phyloP scores from a whole-genome alignment of 1,139 yeast genomes.

The Diutina ranongensis region DNA sequence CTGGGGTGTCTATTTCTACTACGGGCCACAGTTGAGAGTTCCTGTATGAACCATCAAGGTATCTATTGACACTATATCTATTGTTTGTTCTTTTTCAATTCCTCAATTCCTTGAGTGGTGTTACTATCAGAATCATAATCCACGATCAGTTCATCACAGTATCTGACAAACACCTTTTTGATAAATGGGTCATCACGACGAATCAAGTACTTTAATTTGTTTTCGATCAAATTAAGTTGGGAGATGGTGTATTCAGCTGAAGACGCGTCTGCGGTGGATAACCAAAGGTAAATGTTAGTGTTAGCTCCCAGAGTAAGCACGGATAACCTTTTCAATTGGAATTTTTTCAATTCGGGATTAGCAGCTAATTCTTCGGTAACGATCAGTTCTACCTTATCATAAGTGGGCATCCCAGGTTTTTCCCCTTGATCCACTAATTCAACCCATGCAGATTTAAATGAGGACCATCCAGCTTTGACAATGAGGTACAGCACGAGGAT shows the following conservation, averaged over 20 bases:
- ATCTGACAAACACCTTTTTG: slow-evolving; percentile 1
- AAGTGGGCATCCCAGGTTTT: slow-evolving; percentile 12
- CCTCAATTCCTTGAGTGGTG: slow-evolving; percentile 3
- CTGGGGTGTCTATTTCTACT: too few relatives aligned
- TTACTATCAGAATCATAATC: slow-evolving; percentile 3
- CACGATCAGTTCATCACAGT: neutral
- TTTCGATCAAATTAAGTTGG: slow-evolving; percentile 5
- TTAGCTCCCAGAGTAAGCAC: slow-evolving; percentile 70
- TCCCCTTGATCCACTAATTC: slow-evolving; percentile 63
- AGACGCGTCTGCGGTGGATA: neutral
- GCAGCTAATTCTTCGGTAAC: slow-evolving; percentile 9
- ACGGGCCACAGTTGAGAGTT: too few relatives aligned
- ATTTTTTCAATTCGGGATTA: slow-evolving; percentile 8
- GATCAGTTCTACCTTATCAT: slow-evolving; percentile 9
- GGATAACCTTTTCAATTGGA: slow-evolving; percentile 33
- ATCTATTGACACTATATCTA: neutral
- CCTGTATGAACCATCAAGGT: neutral
- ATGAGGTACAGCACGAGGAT: slow-evolving; percentile 70
- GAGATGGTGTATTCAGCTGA: neutral
- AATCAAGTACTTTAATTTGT: slow-evolving; percentile 5
- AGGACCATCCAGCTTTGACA: slow-evolving; percentile 73
- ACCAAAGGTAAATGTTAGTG: slow-evolving; percentile 1
- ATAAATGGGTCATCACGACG: slow-evolving; percentile 4
- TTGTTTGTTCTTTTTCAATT: neutral
- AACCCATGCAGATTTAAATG: slow-evolving; percentile 54